Base-by-base conservation (phyloP, 2,329 filamentous ascomycete genomes). In the Fusarium kyushuense region DNA sequence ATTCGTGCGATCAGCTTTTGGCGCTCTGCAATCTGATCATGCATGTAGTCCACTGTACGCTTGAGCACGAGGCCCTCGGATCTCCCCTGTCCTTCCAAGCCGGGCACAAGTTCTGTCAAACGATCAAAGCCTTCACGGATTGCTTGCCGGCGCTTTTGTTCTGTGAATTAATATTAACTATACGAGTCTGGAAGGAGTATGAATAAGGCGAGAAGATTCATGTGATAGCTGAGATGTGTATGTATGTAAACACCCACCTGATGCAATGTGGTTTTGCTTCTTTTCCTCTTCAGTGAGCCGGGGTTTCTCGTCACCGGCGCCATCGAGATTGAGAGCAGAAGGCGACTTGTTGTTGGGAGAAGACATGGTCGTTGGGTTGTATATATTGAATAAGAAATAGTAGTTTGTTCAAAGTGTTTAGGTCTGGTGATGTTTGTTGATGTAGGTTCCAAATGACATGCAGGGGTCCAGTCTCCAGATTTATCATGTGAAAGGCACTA, bases 81-180 rank as follows among this genome's bases (percentile, higher is more conserved):
- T 45, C 93, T 89, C 2, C 92, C 94, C 74, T 94, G 91, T 1
- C 94, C 94, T 72, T 92, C 87, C 54, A 96, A 84, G 1, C 92
- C 93, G 0, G 94, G 94, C 1, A 97, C 92, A 32, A 96, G 84
- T 54, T 90, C 87, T 17, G 92, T 92, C 27, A 97, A 85, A 33
- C 89, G 87, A 77, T 97, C 93, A 77, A 96, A 97, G 58, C 92
- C 92, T 60, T 92, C 89, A 46, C 94, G 87, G 69, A 97, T 97
- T 16, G 91, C 92, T 62, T 82, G 77, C 30, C 82, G 76, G 36
- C 82, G 77, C 69, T 84, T 82, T 70, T 83, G 77, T 74, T 84
- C 80, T 83, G 58, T 42, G 38, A 14, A 42, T 19, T 25, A 35
- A 56, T 43, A 58, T 75, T 54, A 74, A 67, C 25, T 16, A 27